Base-by-base conservation (phyloP, 148 eudicot species). In the Dianthus caryophyllus region DNA sequence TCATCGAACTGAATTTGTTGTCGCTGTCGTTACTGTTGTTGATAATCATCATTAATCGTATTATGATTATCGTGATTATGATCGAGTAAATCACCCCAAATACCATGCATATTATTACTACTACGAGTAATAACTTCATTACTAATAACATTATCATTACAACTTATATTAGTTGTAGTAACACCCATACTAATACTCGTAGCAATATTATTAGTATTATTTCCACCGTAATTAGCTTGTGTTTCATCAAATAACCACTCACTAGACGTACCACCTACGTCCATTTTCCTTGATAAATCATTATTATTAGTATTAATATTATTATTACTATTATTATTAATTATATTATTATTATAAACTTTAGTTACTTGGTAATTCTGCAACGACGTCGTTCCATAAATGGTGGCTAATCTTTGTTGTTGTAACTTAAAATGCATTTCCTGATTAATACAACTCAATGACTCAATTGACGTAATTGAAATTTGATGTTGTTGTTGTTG, bases 391-490 rank as follows among this genome's bases (percentile, higher is more conserved):
- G 60, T 80, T 29, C 81, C 86, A 20, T 81, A 86, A 16, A 84
- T 72, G 82, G 78, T 69, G 0, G 86, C 86, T 16, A 86, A 33
- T 64, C 89, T 78, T 64, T 91, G 91, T 43, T 88, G 91, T 62
- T 88, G 95, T 13, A 84, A 31, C 67, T 88, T 88, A 96, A 88
- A 88, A 76, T 91, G 96, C 68, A 88, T 75, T 55, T 91, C 97
- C 62, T 91, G 93, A 78, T 88, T 91, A 24, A 86, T 84, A 0
- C 85, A 84, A 49, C 97, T 91, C 79, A 91, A 48, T 0, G 97
- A 91, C 77, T 91, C 96, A 2, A 91, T 86, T 0, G 95, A 90
- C 2, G 91, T 53, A 10, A 48, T 48, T n/a, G 52, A 48, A 48
- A 6, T 48, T 9, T 48, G 52, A 48, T 48, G 52, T 48, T 86